phyloP scores from a whole-genome alignment of 2,329 filamentous ascomycete species.

The Endoconidiophora polonica region DNA sequence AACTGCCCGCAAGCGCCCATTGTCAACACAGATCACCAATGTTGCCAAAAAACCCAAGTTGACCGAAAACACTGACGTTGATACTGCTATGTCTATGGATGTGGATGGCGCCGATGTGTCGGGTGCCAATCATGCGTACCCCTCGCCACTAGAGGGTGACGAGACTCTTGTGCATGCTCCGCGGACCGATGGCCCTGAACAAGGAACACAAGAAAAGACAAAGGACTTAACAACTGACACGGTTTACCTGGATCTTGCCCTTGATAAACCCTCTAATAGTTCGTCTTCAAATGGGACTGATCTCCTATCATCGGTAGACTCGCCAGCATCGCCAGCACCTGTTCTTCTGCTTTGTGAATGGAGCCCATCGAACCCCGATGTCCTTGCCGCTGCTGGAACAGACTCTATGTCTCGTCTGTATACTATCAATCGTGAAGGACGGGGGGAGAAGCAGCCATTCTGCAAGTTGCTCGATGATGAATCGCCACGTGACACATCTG shows the following conservation, averaged over 20 bases:
- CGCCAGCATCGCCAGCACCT: conserved; percentile 34
- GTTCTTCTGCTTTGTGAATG: conserved; percentile 53
- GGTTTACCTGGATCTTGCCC: conserved; percentile 40
- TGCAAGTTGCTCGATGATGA: conserved; percentile 36
- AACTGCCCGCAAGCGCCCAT: conserved; percentile 7
- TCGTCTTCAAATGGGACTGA: conserved; percentile 18
- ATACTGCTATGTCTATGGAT: conserved; percentile 33
- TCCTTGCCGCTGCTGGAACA: conserved; percentile 51
- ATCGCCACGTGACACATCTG: conserved; percentile 32
- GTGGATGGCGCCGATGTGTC: conserved; percentile 31
- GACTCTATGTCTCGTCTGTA: conserved; percentile 55
- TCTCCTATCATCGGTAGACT: conserved; percentile 12
- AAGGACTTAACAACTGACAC: conserved; percentile 42
- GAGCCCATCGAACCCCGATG: conserved; percentile 46
- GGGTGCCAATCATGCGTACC: conserved; percentile 43
- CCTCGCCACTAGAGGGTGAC: conserved; percentile 45
- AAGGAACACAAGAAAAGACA: conserved; percentile 49
- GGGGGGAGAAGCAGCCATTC: conserved; percentile 23
- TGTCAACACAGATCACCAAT: conserved; percentile 9
- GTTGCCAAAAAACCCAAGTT: conserved; percentile 11
- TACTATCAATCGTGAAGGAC: conserved; percentile 40
- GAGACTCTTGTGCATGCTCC: conserved; percentile 34
- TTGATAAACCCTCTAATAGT: conserved; percentile 22
- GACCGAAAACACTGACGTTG: conserved; percentile 10
- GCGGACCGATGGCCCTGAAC: conserved; percentile 44